phyloP scores from a whole-genome alignment of 2,329 filamentous ascomycete species.

The Xylariaceae sp. region DNA sequence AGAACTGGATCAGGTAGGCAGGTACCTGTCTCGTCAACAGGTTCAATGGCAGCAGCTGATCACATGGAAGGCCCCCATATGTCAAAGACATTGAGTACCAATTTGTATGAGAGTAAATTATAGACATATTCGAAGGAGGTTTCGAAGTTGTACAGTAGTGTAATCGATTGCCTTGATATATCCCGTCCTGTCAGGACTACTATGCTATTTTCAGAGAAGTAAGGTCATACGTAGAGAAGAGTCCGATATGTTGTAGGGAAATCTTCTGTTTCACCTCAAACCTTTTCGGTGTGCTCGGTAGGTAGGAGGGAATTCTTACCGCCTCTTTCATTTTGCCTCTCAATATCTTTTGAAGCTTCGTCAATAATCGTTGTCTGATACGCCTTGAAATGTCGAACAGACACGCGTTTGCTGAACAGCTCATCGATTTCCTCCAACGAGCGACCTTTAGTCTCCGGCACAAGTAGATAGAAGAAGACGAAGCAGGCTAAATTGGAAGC shows the following conservation, averaged over 20 bases:
- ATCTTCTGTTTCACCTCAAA: too few species aligned
- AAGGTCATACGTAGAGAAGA: too few species aligned
- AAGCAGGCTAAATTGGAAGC: constrained; percentile 29
- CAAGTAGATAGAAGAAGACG: constrained; percentile 29
- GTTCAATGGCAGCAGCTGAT: neutral
- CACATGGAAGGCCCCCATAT: constrained; percentile 11
- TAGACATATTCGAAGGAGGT: too few species aligned
- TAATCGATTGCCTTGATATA: too few species aligned
- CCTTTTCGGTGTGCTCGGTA: too few species aligned
- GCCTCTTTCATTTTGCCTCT: constrained; percentile 6
- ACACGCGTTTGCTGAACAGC: constrained; percentile 28
- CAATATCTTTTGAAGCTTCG: constrained; percentile 25
- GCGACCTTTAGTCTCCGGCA: constrained; percentile 30
- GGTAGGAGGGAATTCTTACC: constrained; percentile 9
- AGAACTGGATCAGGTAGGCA: constrained; percentile 53
- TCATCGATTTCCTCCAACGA: constrained; percentile 32
- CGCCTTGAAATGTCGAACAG: constrained; percentile 26
- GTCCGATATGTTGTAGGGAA: too few species aligned
- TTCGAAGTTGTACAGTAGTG: too few species aligned
- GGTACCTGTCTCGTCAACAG: neutral
- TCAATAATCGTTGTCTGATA: constrained; percentile 26
- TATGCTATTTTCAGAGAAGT: too few species aligned
- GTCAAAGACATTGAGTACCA: constrained; percentile 6
- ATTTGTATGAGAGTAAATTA: too few species aligned
- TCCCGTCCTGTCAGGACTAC: too few species aligned